Base-by-base conservation (phyloP, 2,329 filamentous ascomycete genomes). In the Hypoxylon sp. region DNA sequence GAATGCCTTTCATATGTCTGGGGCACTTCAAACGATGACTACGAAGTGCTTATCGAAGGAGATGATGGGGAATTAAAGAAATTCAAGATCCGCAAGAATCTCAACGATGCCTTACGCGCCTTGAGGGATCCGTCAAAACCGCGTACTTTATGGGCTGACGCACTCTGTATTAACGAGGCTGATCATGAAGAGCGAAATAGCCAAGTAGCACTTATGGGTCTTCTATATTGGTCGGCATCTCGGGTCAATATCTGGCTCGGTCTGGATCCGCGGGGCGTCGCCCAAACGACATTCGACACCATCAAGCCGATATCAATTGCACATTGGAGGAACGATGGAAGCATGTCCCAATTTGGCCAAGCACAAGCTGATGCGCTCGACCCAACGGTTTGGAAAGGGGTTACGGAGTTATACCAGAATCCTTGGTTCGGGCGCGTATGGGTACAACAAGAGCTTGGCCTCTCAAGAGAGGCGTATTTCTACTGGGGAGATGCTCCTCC, bases 181-280 rank as follows among this genome's bases (percentile, higher is more conserved):
- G 58, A 54, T 26, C 35, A 35, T 9, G 58, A 54, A 6, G 50
- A 54, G 19, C 50, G 51, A n/a, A 31, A 35, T 8, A 46, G 14
- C 17, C 58, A 62, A 31, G 58, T 62, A 22, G 42, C 42, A 9
- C 31, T 62, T 9, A 54, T 62, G 50, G 58, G 50, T 1, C 29
- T 54, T 5, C 53, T 54, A 37, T 62, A 54, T 13, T 46, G 39
- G 42, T 48, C 39, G 10, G 50, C 58, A 2, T 37, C 48, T n/a
- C 31, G 39, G n/a, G 50, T 62, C 6, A 48, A 54, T 14, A 62
- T 62, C 8, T 62, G 58, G 50, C 58, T 62, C 3, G 58, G 58
- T 1, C 19, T 17, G 17, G 50, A 54, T 48, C 29, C 17, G 1
- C 29, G 35, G 9, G 17, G 39, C 8, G 39, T 62, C 10, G 50